These are phyloP conservation scores for Cercophora newfieldiana DNA, from an alignment of 495 filamentous ascomycete genomes.

Conservation along the genomic window DNA sequence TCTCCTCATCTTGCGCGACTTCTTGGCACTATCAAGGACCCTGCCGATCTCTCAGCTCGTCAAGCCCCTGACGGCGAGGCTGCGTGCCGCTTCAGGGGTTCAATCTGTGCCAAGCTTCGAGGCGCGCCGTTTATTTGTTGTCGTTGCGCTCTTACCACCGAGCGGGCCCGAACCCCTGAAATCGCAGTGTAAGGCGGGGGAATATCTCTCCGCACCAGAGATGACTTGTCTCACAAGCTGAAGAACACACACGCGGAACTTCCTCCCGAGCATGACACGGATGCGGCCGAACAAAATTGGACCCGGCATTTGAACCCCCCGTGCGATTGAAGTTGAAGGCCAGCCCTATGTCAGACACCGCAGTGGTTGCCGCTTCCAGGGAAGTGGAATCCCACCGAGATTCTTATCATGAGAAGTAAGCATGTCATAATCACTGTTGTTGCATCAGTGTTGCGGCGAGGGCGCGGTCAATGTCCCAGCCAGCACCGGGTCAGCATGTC, in stretches of 20 bases:
- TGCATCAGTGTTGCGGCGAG: neutral
- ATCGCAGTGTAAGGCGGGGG: neutral
- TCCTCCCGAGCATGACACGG: neutral
- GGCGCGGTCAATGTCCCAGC: neutral
- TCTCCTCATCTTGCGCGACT: neutral
- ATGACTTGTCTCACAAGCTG: neutral
- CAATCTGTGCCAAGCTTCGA: neutral
- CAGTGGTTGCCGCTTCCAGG: neutral
- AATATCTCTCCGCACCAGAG: neutral
- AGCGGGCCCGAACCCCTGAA: slow-evolving; percentile 1
- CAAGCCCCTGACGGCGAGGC: slow-evolving; percentile 2
- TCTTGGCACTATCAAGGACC: neutral
- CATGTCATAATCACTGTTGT: neutral
- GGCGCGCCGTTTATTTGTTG: slow-evolving; percentile 8
- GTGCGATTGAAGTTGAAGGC: too few relatives aligned
- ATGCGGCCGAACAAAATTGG: neutral
- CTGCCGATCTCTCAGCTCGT: slow-evolving; percentile 2
- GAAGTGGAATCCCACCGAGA: neutral
- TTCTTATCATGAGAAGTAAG: too few relatives aligned
- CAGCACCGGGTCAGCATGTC: neutral
- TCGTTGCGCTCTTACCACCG: neutral
- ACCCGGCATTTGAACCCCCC: neutral
- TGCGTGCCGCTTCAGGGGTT: neutral
- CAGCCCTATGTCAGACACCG: neutral
- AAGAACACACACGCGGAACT: neutral